Evolutionary conservation across 805 yeast genomes (phyloP).

Genomic region (Kuraishia piskuri): DNA sequence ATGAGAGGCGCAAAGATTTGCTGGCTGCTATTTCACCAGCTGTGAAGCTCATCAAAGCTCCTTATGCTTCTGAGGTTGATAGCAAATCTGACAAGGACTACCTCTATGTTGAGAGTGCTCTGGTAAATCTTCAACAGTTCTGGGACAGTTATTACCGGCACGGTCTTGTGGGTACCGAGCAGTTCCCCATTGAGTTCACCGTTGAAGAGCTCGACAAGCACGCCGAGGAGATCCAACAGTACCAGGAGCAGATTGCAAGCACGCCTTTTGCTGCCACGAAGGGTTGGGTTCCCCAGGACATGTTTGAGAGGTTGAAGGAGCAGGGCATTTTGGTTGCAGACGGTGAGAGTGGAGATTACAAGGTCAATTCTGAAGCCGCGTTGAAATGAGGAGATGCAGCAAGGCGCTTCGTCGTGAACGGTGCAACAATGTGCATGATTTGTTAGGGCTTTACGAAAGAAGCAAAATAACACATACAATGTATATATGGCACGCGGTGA

Average conservation of each 20-base stretch:
- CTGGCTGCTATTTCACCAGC: slow-evolving; percentile 81
- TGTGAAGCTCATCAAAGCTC: slow-evolving; percentile 59
- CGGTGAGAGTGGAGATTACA: slow-evolving; percentile 46
- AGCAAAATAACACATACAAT: background rate
- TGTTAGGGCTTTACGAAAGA: too few relatives aligned
- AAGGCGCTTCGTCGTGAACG: too few relatives aligned
- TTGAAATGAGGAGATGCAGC: background rate
- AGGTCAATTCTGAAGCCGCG: slow-evolving; percentile 19
- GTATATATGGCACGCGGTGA: background rate
- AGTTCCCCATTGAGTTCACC: slow-evolving; percentile 54
- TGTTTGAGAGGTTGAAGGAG: slow-evolving; percentile 64
- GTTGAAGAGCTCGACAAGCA: slow-evolving; percentile 52
- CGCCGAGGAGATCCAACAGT: slow-evolving; percentile 44
- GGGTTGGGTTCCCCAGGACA: slow-evolving; percentile 94
- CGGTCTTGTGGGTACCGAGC: slow-evolving; percentile 38
- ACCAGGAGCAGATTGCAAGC: slow-evolving; percentile 58
- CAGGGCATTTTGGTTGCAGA: slow-evolving; percentile 61
- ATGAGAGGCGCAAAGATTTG: slow-evolving; percentile 52
- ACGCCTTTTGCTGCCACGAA: slow-evolving; percentile 85
- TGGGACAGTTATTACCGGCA: slow-evolving; percentile 62
- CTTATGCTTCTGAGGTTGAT: slow-evolving; percentile 54
- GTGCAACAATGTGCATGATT: background rate
- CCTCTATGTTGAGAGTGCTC: slow-evolving; percentile 55
- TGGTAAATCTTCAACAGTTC: slow-evolving; percentile 56
- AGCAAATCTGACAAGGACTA: slow-evolving; percentile 49